phyloP scores from a whole-genome alignment of 2,329 filamentous ascomycete genomes.

The Westerdykella aurantiaca region DNA sequence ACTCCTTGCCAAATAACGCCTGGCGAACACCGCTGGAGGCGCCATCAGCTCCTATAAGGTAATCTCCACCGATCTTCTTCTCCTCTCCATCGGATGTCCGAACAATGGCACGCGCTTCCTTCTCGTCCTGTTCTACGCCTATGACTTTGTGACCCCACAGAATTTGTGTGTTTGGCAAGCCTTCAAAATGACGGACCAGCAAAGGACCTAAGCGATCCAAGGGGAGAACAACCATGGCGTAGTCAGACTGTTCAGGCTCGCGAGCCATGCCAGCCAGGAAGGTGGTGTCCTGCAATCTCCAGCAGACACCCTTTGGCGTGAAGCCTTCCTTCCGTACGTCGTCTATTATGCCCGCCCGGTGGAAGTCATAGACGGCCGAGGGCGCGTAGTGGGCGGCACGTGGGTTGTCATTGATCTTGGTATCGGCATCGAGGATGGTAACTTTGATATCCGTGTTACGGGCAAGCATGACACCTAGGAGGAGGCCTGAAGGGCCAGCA shows the following conservation, averaged over 20 bases:
- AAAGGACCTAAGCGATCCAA: slow-evolving; percentile 27
- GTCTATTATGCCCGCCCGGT: slow-evolving; percentile 55
- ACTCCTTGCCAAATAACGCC: slow-evolving; percentile 36
- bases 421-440: slow-evolving; percentile 51
- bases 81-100: slow-evolving; percentile 20
- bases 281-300: slow-evolving; percentile 38
- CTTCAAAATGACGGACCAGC: slow-evolving; percentile 25
- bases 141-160: slow-evolving; percentile 30
- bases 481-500: slow-evolving; percentile 31
- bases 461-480: slow-evolving; percentile 46
- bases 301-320: slow-evolving; percentile 40
- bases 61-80: slow-evolving; percentile 25
- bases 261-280: slow-evolving; percentile 28
- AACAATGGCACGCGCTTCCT: slow-evolving; percentile 23
- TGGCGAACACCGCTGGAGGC: slow-evolving; percentile 30
- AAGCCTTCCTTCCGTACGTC: slow-evolving; percentile 43
- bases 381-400: slow-evolving; percentile 59
- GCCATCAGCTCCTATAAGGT: slow-evolving; percentile 32
- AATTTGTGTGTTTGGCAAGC: slow-evolving; percentile 21
- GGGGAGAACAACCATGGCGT: slow-evolving; percentile 28
- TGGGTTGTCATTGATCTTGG: slow-evolving; percentile 53
- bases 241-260: slow-evolving; percentile 22
- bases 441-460: slow-evolving; percentile 47
- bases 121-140: slow-evolving; percentile 26
- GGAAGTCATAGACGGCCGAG: slow-evolving; percentile 53